Evolutionary conservation across 2,329 filamentous ascomycete genomes (phyloP).

Genomic region (Lecanosticta acicola): DNA sequence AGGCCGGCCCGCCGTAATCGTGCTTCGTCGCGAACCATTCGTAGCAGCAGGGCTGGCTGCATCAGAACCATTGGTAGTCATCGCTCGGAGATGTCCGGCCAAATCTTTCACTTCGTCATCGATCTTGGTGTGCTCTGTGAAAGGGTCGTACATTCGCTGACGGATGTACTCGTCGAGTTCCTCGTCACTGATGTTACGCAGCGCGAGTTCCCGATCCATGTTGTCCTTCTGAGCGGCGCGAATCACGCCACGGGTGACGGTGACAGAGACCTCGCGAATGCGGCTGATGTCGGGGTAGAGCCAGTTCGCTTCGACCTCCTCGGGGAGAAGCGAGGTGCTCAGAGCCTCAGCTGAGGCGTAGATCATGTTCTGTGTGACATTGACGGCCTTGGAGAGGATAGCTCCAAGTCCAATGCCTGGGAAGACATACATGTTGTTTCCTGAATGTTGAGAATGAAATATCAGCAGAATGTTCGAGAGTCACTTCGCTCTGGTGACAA

Average conservation of each 20-base stretch:
- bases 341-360: constrained; percentile 86
- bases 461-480: background rate
- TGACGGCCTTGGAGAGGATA: constrained; percentile 81
- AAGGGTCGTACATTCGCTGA: constrained; percentile 48
- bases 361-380: constrained; percentile 91
- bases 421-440: constrained; percentile 66
- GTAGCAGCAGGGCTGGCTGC: background rate
- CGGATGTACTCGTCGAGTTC: constrained; percentile 64
- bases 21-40: constrained; percentile 1
- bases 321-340: constrained; percentile 67
- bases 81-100: constrained; percentile 11
- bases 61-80: background rate
- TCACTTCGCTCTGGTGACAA: constrained; percentile 53
- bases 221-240: constrained; percentile 79
- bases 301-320: constrained; percentile 76
- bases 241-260: constrained; percentile 88
- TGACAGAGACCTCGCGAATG: constrained; percentile 81
- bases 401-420: constrained; percentile 90
- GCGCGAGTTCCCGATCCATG: constrained; percentile 48
- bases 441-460: background rate
- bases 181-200: constrained; percentile 62
- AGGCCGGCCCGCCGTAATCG: background rate
- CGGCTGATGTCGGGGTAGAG: constrained; percentile 85
- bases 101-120: constrained; percentile 26
- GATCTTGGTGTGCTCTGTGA: constrained; percentile 40